These are phyloP conservation scores for Sclerotinia spermophila DNA, from an alignment of 2,329 filamentous ascomycete species.

Conservation along the genomic window DNA sequence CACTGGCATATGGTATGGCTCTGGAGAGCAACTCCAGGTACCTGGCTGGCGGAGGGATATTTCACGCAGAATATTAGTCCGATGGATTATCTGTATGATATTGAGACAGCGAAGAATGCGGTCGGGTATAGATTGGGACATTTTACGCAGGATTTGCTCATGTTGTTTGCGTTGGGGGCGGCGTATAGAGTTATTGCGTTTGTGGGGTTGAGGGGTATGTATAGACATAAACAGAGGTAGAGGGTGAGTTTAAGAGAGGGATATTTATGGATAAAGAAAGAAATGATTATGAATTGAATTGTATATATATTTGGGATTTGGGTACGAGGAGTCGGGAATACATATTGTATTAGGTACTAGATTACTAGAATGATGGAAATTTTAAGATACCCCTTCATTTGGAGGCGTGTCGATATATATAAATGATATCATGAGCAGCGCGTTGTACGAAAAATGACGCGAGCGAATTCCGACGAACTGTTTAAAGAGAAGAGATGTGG, in stretches of 20 bases:
- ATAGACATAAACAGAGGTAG: constrained; percentile 31
- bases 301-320: not conserved
- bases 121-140: constrained; percentile 47
- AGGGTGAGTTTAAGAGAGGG: too few relatives aligned
- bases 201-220: constrained; percentile 38
- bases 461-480: not conserved
- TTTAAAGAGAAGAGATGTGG: not conserved
- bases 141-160: constrained; percentile 45
- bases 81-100: constrained; percentile 48
- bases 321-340: not conserved
- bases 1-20: constrained; percentile 49
- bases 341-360: not conserved
- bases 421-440: not conserved
- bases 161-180: constrained; percentile 37
- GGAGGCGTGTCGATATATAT: not conserved
- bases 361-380: not conserved
- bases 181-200: constrained; percentile 43
- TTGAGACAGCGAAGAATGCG: constrained; percentile 43
- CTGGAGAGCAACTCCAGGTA: constrained; percentile 48
- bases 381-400: not conserved
- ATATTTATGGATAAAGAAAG: not conserved
- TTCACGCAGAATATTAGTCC: constrained; percentile 50
- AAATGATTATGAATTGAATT: not conserved
- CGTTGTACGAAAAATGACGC: too few relatives aligned
- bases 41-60: constrained; percentile 55